Evolutionary conservation across 2,329 filamentous ascomycete genomes (phyloP), one percentile per base, ranked within the genome.

Genomic region (Trematosphaeria pertusa): DNA sequence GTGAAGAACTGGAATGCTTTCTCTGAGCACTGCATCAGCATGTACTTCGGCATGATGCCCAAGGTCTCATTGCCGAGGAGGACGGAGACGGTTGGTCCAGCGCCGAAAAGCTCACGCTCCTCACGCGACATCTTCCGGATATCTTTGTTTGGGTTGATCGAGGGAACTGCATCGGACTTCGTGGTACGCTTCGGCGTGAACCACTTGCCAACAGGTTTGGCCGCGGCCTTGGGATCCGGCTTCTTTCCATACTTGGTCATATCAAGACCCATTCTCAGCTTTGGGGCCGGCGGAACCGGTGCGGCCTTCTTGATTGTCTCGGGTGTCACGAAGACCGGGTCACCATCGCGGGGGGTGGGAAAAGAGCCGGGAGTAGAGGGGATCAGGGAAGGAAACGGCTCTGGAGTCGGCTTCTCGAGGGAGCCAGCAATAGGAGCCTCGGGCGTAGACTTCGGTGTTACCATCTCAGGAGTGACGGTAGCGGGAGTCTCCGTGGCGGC

Each of bases 11-110:
- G 47, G 35, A 53, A 40, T 0, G 62, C 64, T 21, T 56, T 62
- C 1, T 15, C 2, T 0, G 64, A 68, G 18, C 58, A 63, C 22
- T 65, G 61, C 61, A 65, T 68, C 10, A 67, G 40, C 10, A 65
- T 50, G 15, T 61, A 56, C 48, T 64, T 65, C 0, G 66, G 61
- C 0, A 66, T 19, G 0, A 41, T 43, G 1, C 48, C 53, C 1
- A 60, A 47, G 12, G 49, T 24, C 1, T 30, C 22, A 7, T 49
- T 46, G 11, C 60, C 63, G 18, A 67, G 40, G 33, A 47, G 51
- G 7, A 69, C 48, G 2, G 40, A 14, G 0, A 65, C 50, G 8
- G 56, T 50, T 0, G 57, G 59, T 6, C 66, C 64, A 10, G 58
- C 55, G 0, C 46, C 56, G 5, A 62, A 62, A 3, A 54, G 17